Evolutionary conservation across 345 rosid genomes (phyloP).

Genomic region (Brassica cretica): DNA sequence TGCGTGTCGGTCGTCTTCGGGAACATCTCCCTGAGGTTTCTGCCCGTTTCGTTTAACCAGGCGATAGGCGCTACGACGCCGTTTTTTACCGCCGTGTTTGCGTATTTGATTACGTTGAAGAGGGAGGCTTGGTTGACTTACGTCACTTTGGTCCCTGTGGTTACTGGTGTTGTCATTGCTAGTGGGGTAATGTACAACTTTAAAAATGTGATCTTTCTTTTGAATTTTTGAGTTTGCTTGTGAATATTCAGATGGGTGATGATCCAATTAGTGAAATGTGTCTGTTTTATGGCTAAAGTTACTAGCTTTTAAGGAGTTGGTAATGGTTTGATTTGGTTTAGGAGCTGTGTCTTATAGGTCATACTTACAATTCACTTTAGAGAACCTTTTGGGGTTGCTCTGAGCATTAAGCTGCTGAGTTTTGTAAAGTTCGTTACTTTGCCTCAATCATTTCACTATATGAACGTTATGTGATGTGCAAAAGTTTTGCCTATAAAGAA

Average conservation of each 20-base stretch:
- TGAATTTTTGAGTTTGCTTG: not conserved
- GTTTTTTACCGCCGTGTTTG: slow-evolving; percentile 68
- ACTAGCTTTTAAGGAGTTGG: slow-evolving; percentile 14
- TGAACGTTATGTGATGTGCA: not conserved
- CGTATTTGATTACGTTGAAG: slow-evolving; percentile 54
- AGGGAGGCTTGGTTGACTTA: slow-evolving; percentile 68
- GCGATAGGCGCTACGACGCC: slow-evolving; percentile 73
- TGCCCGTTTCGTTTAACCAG: slow-evolving; percentile 78
- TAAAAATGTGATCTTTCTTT: not conserved
- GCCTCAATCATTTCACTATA: not conserved
- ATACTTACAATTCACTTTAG: not conserved
- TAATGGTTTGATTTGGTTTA: not conserved
- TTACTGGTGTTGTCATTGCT: slow-evolving; percentile 72
- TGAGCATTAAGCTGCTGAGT: not conserved
- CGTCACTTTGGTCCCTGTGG: slow-evolving; percentile 62
- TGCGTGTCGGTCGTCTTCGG: slow-evolving; percentile 72
- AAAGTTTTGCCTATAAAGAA: not conserved
- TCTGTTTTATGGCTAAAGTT: not conserved
- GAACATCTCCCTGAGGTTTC: slow-evolving; percentile 55
- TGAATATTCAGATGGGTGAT: not conserved
- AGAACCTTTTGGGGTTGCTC: not conserved
- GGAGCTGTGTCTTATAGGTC: not conserved
- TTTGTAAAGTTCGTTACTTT: not conserved
- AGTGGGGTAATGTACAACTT: slow-evolving; percentile 47
- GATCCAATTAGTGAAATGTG: slow-evolving; percentile 12